These are phyloP conservation scores for Tetracladium setigerum DNA, from an alignment of 495 filamentous ascomycete genomes.

Conservation along the genomic window DNA sequence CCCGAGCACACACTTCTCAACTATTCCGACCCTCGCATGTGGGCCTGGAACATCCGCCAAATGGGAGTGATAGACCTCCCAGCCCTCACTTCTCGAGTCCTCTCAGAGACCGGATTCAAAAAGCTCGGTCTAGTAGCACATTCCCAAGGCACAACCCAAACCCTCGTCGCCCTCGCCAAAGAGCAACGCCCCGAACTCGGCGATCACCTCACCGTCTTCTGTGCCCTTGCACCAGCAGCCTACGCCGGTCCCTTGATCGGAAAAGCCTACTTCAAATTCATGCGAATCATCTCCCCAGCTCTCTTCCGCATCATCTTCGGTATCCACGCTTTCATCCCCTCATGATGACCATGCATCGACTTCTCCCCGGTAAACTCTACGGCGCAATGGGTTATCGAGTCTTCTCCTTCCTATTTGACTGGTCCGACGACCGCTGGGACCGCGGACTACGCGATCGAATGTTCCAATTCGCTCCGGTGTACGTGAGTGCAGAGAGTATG, in stretches of 20 bases:
- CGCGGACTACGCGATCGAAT: conserved; percentile 68
- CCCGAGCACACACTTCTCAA: conserved; percentile 67
- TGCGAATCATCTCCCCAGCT: conserved; percentile 66
- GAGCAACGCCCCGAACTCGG: conserved; percentile 88
- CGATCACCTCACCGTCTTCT: conserved; percentile 80
- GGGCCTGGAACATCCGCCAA: conserved; percentile 93
- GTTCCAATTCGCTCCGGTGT: conserved; percentile 90
- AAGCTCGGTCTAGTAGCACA: conserved; percentile 82
- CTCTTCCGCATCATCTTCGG: conserved; percentile 83
- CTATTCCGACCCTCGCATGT: conserved; percentile 82
- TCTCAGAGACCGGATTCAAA: conserved; percentile 74
- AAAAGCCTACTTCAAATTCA: conserved; percentile 88
- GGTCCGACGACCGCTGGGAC: conserved; percentile 85
- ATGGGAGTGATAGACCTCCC: conserved; percentile 91
- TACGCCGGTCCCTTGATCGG: conserved; percentile 85
- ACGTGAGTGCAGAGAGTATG: conserved; percentile 86
- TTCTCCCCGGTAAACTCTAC: conserved; percentile 60
- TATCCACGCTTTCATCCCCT: conserved; percentile 92
- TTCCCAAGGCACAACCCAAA: conserved; percentile 87
- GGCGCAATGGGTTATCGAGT: conserved; percentile 85
- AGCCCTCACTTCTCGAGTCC: conserved; percentile 75
- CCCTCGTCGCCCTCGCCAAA: conserved; percentile 83
- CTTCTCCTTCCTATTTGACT: conserved; percentile 85
- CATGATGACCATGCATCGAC: conserved; percentile 78
- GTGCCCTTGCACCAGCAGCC: conserved; percentile 83